Evolutionary conservation across 306 rosid species (phyloP), one percentile per base, ranked within the genome.

Genomic region (Mimosa pudica): DNA sequence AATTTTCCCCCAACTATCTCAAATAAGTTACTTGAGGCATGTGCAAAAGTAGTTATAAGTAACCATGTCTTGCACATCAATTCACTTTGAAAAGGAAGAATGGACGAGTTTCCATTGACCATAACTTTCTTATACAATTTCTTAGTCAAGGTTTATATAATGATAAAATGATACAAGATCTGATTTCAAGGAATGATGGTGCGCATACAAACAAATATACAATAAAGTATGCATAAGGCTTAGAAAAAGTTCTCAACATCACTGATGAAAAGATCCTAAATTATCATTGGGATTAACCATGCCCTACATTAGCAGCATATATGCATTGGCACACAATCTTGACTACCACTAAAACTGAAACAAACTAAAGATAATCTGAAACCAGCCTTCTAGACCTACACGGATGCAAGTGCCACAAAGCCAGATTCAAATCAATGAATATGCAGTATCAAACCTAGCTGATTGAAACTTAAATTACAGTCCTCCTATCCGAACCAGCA

Each of bases 311-410:
- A 20, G 77, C 46, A 0, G n/a, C 33, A 18, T 18, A 18, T 8
- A 61, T 13, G 14, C 73, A 49, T 38, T 13, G 68, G 9, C 73
- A 75, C 71, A 30, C 24, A 60, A 20, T 20, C 62, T 54, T 55
- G 58, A 81, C 20, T 66, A 55, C 68, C 70, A 67, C 55, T 42
- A 54, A 74, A 75, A 32, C 45, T 42, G 64, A 74, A 75, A 32
- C 45, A 33, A 46, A 9, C 5, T 10, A 46, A 14, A 75, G 20
- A 45, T 44, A 33, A 44, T 75, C 71, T 46, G 73, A 49, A 17
- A 80, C 74, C 42, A 35, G n/a, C 74, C 77, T 58, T 30, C 76
- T 67, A 76, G 69, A 58, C 41, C 67, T 55, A 74, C 69, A 54
- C 58, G n/a, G 51, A 55, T 41, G 73, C 38, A 51, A 8, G 65